Conservation (phyloP, 2,329 filamentous ascomycete genomes). For the Sclerotinia subarctica region DNA sequence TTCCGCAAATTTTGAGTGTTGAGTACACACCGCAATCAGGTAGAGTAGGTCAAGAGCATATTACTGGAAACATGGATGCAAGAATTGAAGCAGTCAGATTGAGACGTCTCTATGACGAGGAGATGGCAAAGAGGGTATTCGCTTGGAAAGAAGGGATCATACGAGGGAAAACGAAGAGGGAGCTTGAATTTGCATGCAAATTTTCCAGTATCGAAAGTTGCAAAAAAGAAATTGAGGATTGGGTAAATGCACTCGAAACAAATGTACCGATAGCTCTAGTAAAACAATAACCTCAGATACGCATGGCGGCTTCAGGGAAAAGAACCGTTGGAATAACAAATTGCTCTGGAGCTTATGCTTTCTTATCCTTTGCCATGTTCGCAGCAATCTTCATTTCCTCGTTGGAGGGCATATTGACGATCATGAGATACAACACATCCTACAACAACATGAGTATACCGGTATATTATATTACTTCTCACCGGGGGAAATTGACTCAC, state of each 20-base stretch:
- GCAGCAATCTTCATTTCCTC: slow-evolving; percentile 13
- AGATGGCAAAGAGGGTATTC: background rate
- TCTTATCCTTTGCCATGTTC: slow-evolving; percentile 6
- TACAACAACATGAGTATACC: slow-evolving; percentile 28
- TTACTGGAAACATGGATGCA: background rate
- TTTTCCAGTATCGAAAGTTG: background rate
- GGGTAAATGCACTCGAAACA: background rate
- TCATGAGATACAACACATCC: slow-evolving; percentile 51
- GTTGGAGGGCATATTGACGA: slow-evolving; percentile 40
- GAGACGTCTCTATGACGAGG: background rate
- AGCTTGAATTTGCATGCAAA: slow-evolving; percentile 12
- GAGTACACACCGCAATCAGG: background rate
- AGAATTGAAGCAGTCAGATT: background rate
- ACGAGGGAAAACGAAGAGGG: background rate
- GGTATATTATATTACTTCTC: background rate
- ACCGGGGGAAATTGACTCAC: slow-evolving; percentile 22
- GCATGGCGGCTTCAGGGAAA: background rate
- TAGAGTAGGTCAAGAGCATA: background rate
- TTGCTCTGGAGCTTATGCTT: background rate
- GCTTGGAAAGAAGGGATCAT: background rate
- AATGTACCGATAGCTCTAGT: background rate
- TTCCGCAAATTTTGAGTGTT: background rate
- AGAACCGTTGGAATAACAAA: background rate
- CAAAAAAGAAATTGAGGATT: background rate
- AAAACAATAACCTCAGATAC: background rate